A percentile compares a stretch with the other conserved stretches of the same genome.
These are phyloP conservation scores for Cordyceps militaris DNA, from an alignment of 2,329 filamentous ascomycete genomes.

Conservation along the genomic window DNA sequence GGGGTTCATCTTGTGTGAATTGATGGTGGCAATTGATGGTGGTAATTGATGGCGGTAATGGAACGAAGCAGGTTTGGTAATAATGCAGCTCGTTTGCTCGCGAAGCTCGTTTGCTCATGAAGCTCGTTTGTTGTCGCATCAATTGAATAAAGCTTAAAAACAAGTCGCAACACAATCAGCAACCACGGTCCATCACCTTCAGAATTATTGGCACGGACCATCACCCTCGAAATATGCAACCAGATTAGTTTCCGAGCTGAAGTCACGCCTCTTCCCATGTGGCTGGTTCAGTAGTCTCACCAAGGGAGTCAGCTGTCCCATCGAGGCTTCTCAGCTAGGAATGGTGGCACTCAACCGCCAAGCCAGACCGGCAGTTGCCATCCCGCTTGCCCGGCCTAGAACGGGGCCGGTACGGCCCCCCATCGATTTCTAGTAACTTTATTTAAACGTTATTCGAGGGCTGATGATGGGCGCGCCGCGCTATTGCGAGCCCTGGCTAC, in stretches of 20 bases:
- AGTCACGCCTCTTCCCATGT: neutral
- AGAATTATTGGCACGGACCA: no score
- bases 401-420: no score
- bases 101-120: no score
- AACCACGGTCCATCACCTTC: no score
- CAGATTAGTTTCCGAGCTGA: neutral
- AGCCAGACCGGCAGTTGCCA: neutral
- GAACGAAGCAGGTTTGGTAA: neutral
- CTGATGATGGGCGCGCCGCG: neutral
- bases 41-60: neutral
- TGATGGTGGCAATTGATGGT: neutral
- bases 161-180: no score
- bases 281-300: neutral
- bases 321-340: neutral
- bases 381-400: neutral
- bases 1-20: neutral
- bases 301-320: neutral
- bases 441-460: neutral
- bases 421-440: neutral
- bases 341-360: neutral
- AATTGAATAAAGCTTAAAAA: no score
- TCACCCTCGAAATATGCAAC: neutral
- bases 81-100: no score
- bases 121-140: no score
- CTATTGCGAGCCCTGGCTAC: neutral